phyloP scores from a whole-genome alignment of 768 basidiomycete genomes.

The Collybia nuda region DNA sequence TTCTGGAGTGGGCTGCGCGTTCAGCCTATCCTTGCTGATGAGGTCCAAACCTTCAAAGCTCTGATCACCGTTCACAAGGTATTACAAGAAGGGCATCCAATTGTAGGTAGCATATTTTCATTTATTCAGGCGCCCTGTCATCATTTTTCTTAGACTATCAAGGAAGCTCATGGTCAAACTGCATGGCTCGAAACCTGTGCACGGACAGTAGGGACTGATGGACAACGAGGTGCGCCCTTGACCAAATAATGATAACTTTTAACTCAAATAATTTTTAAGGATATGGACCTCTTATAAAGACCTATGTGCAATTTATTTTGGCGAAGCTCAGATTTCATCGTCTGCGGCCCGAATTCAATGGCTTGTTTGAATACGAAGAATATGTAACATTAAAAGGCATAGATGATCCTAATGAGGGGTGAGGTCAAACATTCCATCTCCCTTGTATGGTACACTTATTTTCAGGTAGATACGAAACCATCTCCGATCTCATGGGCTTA shows the following conservation, averaged over 20 bases:
- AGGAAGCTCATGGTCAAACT: conserved; percentile 95
- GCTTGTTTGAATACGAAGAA: conserved; percentile 98
- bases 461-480: conserved; percentile 85
- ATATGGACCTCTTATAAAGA: conserved; percentile 89
- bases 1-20: conserved; percentile 98
- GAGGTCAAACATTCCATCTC: conserved; percentile 25
- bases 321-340: conserved; percentile 96
- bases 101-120: conserved; percentile 45
- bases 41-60: conserved; percentile 98
- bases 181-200: conserved; percentile 98
- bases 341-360: conserved; percentile 95
- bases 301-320: conserved; percentile 94
- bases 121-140: background rate
- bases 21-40: conserved; percentile 95
- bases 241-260: background rate
- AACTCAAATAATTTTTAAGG: conserved; percentile 44
- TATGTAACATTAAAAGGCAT: conserved; percentile 97
- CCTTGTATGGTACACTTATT: conserved; percentile 10
- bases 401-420: conserved; percentile 99
- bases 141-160: conserved; percentile 66
- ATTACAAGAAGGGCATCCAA: conserved; percentile 94
- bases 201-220: conserved; percentile 78
- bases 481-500: conserved; percentile 93
- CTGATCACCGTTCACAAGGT: conserved; percentile 98
- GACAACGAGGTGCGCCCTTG: conserved; percentile 59